These are phyloP conservation scores for Penicillium olsonii DNA, from an alignment of 2,329 filamentous ascomycete species.

Conservation along the genomic window DNA sequence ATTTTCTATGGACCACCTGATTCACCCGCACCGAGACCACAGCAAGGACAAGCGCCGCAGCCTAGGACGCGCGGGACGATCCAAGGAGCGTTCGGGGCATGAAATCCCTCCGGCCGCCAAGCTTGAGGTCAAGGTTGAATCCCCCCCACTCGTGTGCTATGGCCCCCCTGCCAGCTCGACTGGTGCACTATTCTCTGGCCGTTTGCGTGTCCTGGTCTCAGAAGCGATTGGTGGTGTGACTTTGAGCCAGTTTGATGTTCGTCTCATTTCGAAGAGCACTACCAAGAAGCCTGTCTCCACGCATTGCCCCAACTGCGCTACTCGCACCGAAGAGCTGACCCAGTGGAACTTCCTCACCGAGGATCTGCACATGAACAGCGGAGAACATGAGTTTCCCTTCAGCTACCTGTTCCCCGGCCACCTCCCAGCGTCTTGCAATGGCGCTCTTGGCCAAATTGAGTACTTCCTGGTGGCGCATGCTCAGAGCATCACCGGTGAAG, in stretches of 20 bases:
- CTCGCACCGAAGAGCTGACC: slow-evolving; percentile 71
- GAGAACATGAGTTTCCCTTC: slow-evolving; percentile 80
- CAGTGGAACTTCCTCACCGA: slow-evolving; percentile 75
- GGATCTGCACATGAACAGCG: slow-evolving; percentile 46
- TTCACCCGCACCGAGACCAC: slow-evolving; percentile 44
- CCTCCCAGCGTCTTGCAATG: slow-evolving; percentile 80
- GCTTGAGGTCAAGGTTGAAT: slow-evolving; percentile 71
- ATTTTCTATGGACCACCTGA: slow-evolving; percentile 46
- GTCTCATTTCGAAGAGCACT: slow-evolving; percentile 67
- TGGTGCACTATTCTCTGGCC: slow-evolving; percentile 82
- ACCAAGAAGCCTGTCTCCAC: slow-evolving; percentile 80
- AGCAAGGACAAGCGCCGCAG: slow-evolving; percentile 45
- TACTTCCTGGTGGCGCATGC: slow-evolving; percentile 75
- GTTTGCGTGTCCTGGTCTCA: slow-evolving; percentile 71
- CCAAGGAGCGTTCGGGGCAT: slow-evolving; percentile 37
- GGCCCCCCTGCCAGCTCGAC: slow-evolving; percentile 73
- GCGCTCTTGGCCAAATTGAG: slow-evolving; percentile 69
- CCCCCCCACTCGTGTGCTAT: slow-evolving; percentile 82
- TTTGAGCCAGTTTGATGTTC: slow-evolving; percentile 72
- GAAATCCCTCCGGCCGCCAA: slow-evolving; percentile 44
- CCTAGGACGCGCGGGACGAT: slow-evolving; percentile 36
- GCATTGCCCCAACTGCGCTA: slow-evolving; percentile 76
- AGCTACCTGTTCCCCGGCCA: slow-evolving; percentile 82
- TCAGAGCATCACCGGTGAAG: slow-evolving; percentile 61
- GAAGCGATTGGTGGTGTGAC: slow-evolving; percentile 62